These are phyloP conservation scores for Pseudozyma sp. DNA, from an alignment of 1,284 basidiomycete species.

Conservation along the genomic window DNA sequence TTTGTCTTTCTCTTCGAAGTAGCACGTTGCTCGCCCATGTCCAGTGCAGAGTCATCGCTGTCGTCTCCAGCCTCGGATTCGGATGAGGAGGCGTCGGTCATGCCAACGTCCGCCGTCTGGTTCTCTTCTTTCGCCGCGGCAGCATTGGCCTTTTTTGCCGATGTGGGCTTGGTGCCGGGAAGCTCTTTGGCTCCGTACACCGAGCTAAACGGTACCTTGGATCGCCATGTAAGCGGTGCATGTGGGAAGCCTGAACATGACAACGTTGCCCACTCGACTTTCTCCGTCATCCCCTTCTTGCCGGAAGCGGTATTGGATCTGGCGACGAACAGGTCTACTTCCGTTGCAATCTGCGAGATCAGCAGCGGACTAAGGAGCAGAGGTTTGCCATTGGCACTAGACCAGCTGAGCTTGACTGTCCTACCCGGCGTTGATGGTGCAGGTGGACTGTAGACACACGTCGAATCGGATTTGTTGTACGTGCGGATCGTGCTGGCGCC, in stretches of 20 bases:
- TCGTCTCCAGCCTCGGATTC: slow-evolving; percentile 18
- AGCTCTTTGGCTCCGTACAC: slow-evolving; percentile 30
- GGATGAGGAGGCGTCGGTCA: slow-evolving; percentile 30
- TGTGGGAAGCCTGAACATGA: slow-evolving; percentile 50
- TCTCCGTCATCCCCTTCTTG: background rate
- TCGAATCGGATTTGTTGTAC: slow-evolving; percentile 16
- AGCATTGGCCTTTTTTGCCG: background rate
- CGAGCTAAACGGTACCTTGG: slow-evolving; percentile 28
- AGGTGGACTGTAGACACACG: slow-evolving; percentile 40
- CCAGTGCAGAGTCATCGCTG: slow-evolving; percentile 29
- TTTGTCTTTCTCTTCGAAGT: slow-evolving; percentile 8
- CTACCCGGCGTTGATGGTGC: slow-evolving; percentile 13
- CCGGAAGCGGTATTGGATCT: background rate
- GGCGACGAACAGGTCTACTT: slow-evolving; percentile 15
- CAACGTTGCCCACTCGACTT: slow-evolving; percentile 28
- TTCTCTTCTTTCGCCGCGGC: background rate
- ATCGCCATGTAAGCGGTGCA: slow-evolving; percentile 54
- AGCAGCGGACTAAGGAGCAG: slow-evolving; percentile 32
- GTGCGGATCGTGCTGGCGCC: slow-evolving; percentile 28
- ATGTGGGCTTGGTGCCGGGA: slow-evolving; percentile 14
- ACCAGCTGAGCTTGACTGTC: slow-evolving; percentile 25
- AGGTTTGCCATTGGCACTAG: slow-evolving; percentile 2
- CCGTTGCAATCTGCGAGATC: slow-evolving; percentile 16
- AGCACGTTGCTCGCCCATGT: slow-evolving; percentile 16
- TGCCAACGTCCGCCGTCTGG: background rate